These are phyloP conservation scores for Russula vinacea DNA, from an alignment of 768 basidiomycete species.

Conservation along the genomic window DNA sequence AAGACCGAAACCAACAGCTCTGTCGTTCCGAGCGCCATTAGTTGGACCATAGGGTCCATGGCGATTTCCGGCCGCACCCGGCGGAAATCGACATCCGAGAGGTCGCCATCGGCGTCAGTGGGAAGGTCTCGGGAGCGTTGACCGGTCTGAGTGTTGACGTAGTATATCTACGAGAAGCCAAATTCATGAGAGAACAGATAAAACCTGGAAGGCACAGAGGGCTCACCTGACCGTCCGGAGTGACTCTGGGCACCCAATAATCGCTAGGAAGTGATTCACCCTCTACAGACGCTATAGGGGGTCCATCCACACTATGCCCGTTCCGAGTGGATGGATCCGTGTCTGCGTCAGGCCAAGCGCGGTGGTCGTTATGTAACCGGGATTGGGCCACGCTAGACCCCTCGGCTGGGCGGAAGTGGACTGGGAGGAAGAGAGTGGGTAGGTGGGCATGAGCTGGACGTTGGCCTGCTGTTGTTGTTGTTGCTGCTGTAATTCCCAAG, in stretches of 20 bases:
- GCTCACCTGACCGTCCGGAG: slow-evolving; percentile 76
- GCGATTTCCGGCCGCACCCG: slow-evolving; percentile 52
- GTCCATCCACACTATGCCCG: slow-evolving; percentile 39
- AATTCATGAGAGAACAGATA: neutral
- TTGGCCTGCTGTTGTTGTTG: slow-evolving; percentile 21
- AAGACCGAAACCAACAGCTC: slow-evolving; percentile 55
- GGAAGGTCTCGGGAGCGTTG: slow-evolving; percentile 84
- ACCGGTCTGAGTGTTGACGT: slow-evolving; percentile 87
- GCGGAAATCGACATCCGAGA: slow-evolving; percentile 60
- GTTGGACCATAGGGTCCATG: slow-evolving; percentile 39
- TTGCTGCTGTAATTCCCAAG: slow-evolving; percentile 40
- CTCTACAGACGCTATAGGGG: slow-evolving; percentile 33
- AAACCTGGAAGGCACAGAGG: slow-evolving; percentile 7
- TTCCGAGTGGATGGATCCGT: slow-evolving; percentile 35
- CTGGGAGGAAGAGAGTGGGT: slow-evolving; percentile 25
- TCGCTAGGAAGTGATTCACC: slow-evolving; percentile 51
- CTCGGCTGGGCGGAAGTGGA: slow-evolving; percentile 39
- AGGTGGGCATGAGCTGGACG: slow-evolving; percentile 11
- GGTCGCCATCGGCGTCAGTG: slow-evolving; percentile 61
- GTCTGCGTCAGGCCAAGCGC: slow-evolving; percentile 56
- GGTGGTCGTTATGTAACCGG: slow-evolving; percentile 45
- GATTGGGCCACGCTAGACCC: slow-evolving; percentile 34
- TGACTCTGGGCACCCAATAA: slow-evolving; percentile 90
- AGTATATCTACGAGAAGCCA: slow-evolving; percentile 72
- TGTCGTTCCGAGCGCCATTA: slow-evolving; percentile 17